Base-by-base conservation (phyloP, 2,329 filamentous ascomycete species). In the Fusarium sulawesiense region DNA sequence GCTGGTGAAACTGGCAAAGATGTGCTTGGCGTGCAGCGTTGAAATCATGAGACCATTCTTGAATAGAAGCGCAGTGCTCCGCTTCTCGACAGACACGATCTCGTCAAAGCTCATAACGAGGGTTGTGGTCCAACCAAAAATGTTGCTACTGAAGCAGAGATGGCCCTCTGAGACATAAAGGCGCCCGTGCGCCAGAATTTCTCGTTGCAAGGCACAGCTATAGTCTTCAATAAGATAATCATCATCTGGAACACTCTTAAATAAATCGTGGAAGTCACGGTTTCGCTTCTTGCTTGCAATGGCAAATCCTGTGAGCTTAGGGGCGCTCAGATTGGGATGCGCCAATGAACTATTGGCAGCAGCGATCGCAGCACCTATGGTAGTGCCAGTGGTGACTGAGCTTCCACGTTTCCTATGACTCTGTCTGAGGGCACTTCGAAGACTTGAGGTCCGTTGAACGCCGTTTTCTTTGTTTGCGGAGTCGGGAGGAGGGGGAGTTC, bases 211-310 rank as follows among this genome's bases (percentile, higher is more conserved):
- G 6, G 96, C 96, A 78, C 96, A 98, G 79, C 96, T 98, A 80
- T 98, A 99, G 79, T 99, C 96, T 78, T 99, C 96, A 71, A 99
- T 98, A 27, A 99, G 86, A 77, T 97, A 98, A 79, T 99, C 96
- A 76, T 99, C 96, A 72, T 98, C 95, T 2, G 97, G 96, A 1
- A 99, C 96, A 78, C 94, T 98, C 80, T 96, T 92, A 84, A 99
- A 99, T 4, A 97, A 83, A 63, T 88, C 88, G 79, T 99, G 96
- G 75, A 98, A 99, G 77, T 98, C 96, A 50, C 93, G 89, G 80
- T 99, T 99, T 60, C 97, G 89, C 82, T 96, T 98, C 79, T 97
- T 97, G 78, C 93, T 97, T 50, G 96, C 96, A 70, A 98, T 94
- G 51, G 96, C 95, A 78, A 99, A 99, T 0, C 96, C 96, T 7